Percentiles rank a stretch among this genome's conserved stretches.
These are phyloP conservation scores for Candida vaughaniae DNA, from an alignment of 805 yeast genomes.

Conservation along the genomic window DNA sequence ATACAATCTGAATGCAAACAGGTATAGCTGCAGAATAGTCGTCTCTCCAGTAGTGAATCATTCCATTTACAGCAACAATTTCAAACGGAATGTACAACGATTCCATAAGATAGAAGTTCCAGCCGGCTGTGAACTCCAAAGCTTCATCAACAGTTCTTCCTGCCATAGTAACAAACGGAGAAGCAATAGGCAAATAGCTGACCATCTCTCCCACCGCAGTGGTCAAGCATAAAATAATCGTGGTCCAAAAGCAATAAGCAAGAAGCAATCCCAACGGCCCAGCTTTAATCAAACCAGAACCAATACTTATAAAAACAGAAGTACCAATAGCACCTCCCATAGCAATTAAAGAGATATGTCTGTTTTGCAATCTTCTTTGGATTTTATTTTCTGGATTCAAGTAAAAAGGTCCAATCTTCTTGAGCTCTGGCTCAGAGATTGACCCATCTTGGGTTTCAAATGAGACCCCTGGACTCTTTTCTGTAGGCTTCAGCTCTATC, in stretches of 20 bases:
- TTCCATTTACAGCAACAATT: no score
- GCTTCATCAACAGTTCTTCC: slow-evolving; percentile 37
- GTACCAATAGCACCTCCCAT: slow-evolving; percentile 19
- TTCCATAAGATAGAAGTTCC: slow-evolving; percentile 26
- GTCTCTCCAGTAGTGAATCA: no score
- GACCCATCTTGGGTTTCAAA: no score
- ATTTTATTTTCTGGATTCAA: slow-evolving; percentile 20
- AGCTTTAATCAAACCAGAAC: slow-evolving; percentile 21
- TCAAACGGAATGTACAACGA: slow-evolving; percentile 44
- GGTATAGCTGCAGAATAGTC: no score
- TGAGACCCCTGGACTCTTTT: no score
- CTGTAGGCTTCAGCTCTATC: no score
- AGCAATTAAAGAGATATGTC: slow-evolving; percentile 15
- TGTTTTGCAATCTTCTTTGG: slow-evolving; percentile 9
- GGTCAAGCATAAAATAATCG: slow-evolving; percentile 31
- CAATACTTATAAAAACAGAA: slow-evolving; percentile 13
- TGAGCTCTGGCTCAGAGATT: no score
- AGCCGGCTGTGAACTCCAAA: slow-evolving; percentile 36
- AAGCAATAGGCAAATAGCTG: slow-evolving; percentile 32
- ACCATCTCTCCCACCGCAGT: slow-evolving; percentile 41
- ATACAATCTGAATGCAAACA: no score
- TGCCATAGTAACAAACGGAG: slow-evolving; percentile 39
- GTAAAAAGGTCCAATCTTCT: not conserved
- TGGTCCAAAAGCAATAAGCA: slow-evolving; percentile 33
- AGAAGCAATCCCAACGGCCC: slow-evolving; percentile 37